Conservation (phyloP, 495 filamentous ascomycete genomes). For the Podospora pseudoanserina region DNA sequence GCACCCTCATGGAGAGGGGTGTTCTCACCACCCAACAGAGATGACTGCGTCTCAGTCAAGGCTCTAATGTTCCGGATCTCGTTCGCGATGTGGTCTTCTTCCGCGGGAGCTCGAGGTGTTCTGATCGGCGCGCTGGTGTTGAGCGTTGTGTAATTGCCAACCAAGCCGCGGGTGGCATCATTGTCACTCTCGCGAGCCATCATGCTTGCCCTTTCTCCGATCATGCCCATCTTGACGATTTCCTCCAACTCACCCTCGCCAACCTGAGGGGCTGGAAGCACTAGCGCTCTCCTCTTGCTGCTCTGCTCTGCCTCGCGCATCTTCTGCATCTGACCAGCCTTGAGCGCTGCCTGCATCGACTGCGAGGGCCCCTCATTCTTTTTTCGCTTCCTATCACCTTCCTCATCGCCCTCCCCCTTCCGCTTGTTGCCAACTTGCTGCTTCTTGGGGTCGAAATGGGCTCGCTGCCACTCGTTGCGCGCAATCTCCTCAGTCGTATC, state of each 20-base stretch:
- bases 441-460: constrained; percentile 89
- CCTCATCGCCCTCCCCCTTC: constrained; percentile 84
- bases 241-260: constrained; percentile 90
- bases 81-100: constrained; percentile 93
- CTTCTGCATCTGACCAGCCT: constrained; percentile 93
- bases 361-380: constrained; percentile 71
- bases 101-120: constrained; percentile 82
- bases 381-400: constrained; percentile 73
- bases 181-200: constrained; percentile 76
- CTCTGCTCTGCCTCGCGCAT: constrained; percentile 95
- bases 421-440: constrained; percentile 94
- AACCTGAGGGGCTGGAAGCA: constrained; percentile 84
- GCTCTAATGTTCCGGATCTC: constrained; percentile 94
- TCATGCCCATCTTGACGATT: constrained; percentile 98
- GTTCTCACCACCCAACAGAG: constrained; percentile 89
- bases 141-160: constrained; percentile 79
- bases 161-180: constrained; percentile 76
- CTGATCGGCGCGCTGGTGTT: constrained; percentile 81
- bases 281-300: constrained; percentile 78
- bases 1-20: constrained; percentile 78
- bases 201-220: constrained; percentile 80
- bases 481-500: constrained; percentile 79
- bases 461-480: constrained; percentile 81
- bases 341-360: constrained; percentile 80
- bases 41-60: constrained; percentile 92